Evolutionary conservation across 2,329 filamentous ascomycete genomes (phyloP), one percentile per base, ranked within the genome.

Genomic region (Aspergillus alliaceus): DNA sequence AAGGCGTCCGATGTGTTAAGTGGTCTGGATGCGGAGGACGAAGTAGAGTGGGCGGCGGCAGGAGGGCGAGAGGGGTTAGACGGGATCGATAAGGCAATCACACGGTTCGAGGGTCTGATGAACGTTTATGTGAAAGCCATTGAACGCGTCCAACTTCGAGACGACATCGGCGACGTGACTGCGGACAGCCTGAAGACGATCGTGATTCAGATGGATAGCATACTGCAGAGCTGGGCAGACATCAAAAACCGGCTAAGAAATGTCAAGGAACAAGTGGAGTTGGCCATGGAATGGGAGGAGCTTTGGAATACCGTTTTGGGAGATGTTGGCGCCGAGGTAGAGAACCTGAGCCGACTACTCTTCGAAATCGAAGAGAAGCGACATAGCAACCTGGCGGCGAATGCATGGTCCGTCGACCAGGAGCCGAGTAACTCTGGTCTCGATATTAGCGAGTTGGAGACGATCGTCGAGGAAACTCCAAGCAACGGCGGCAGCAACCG

Each of bases 221-320:
- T 96, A 58, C 80, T 96, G 59, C 82, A 82, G 34, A 90, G 93
- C 67, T 99, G 95, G 95, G 82, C 86, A 44, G 86, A 87, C 63
- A 93, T 97, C 66, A 90, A 91, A 66, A 81, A 80, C 40, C 88
- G 89, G 1, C 79, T 99, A 51, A 89, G 89, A 61, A 87, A 78
- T 25, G 89, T 96, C 55, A 96, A 96, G 72, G 85, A 85, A 48
- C 93, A 98, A 70, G 93, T 99, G 18, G 95, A 98, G 74, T 87
- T 96, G 57, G 95, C 95, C 47, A 96, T 98, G 92, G 95, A 99
- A 71, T 99, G 93, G 93, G 93, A 97, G 73, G 93, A 98, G 76
- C 81, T 99, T 34, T 98, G 95, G 93, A 91, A 91, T 66, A 91
- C 85, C 62, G 93, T 98, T 3, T 80, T 99, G 2, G 93, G 93